Evolutionary conservation across 306 rosid species (phyloP).

Genomic region (Quercus wislizeni): DNA sequence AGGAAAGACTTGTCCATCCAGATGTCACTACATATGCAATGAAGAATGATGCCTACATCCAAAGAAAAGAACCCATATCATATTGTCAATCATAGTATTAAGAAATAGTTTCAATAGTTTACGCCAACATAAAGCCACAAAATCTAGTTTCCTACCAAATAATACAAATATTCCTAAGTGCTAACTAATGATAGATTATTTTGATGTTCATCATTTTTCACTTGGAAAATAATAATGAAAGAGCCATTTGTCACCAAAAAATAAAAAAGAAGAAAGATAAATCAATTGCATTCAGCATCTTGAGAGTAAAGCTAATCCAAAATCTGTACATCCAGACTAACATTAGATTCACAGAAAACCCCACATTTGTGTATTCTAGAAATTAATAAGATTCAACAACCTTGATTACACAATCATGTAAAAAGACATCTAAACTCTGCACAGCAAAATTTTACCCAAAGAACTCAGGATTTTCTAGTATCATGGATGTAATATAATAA

Average conservation of each 20-base stretch:
- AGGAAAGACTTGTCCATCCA: conserved; percentile 65
- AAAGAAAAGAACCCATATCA: conserved; percentile 4
- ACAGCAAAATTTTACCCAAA: background rate
- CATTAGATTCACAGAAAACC: background rate
- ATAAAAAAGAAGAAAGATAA: background rate
- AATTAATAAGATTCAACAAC: background rate
- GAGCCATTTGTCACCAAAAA: background rate
- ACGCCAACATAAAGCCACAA: background rate
- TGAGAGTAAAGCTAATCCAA: background rate
- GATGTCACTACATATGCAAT: conserved; percentile 63
- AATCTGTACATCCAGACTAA: background rate
- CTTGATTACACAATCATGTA: background rate
- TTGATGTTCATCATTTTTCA: background rate
- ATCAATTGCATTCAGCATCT: background rate
- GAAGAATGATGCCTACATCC: conserved; percentile 82
- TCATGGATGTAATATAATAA: background rate
- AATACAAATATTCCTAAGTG: background rate
- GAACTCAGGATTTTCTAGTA: background rate
- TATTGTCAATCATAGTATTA: background rate
- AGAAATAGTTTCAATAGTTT: background rate
- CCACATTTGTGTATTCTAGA: background rate
- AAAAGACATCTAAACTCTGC: background rate
- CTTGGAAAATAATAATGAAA: background rate
- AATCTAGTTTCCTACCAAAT: background rate
- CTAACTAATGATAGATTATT: background rate